Evolutionary conservation across 2,329 filamentous ascomycete species (phyloP).

Genomic region (Dothideomycetes sp.): DNA sequence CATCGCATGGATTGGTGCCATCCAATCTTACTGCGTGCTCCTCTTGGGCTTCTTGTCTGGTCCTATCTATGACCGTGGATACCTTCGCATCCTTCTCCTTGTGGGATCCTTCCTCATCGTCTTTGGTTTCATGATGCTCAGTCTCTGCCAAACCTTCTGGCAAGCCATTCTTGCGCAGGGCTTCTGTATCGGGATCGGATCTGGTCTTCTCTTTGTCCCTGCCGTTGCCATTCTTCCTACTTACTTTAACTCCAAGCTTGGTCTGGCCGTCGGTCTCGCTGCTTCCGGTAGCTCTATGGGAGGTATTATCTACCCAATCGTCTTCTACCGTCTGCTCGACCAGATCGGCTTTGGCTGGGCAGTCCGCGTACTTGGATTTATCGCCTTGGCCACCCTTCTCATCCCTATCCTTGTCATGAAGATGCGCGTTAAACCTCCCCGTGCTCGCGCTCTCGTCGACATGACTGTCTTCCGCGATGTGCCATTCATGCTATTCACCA

Average conservation of each 20-base stretch:
- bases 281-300: slow-evolving; percentile 42
- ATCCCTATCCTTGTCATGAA: slow-evolving; percentile 25
- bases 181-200: slow-evolving; percentile 34
- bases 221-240: slow-evolving; percentile 38
- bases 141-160: slow-evolving; percentile 39
- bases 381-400: slow-evolving; percentile 36
- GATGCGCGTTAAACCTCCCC: slow-evolving; percentile 29
- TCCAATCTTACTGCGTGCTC: slow-evolving; percentile 22
- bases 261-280: slow-evolving; percentile 38
- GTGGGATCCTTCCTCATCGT: slow-evolving; percentile 23
- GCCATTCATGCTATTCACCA: slow-evolving; percentile 29
- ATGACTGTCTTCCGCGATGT: slow-evolving; percentile 31
- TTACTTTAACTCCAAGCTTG: slow-evolving; percentile 40
- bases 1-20: slow-evolving; percentile 25
- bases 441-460: slow-evolving; percentile 31
- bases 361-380: slow-evolving; percentile 43
- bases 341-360: slow-evolving; percentile 46
- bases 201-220: slow-evolving; percentile 37
- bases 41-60: slow-evolving; percentile 10
- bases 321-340: slow-evolving; percentile 40
- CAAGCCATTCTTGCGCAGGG: slow-evolving; percentile 46
- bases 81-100: slow-evolving; percentile 8
- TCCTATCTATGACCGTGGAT: slow-evolving; percentile 11
- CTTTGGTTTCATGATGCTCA: slow-evolving; percentile 35
- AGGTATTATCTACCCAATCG: slow-evolving; percentile 43